Conservation (phyloP, 164 flowering plant genomes). For the Tetracentron sinense region DNA sequence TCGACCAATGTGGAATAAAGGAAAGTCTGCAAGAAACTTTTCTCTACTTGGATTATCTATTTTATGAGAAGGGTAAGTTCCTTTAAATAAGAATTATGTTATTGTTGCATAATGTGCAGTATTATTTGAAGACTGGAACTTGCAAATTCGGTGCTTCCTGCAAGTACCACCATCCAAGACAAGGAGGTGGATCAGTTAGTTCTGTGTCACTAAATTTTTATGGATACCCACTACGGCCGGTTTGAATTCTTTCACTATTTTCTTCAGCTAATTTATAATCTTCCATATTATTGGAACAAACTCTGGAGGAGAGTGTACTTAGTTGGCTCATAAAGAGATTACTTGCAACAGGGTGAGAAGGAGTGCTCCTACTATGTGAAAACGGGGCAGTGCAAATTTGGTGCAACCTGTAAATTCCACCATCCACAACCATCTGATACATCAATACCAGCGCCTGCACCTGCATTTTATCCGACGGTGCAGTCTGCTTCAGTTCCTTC, state of each 20-base stretch:
- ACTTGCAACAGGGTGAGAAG: slow-evolving; percentile 67
- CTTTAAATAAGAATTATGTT: neutral
- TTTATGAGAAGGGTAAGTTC: neutral
- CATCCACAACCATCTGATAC: slow-evolving; percentile 67
- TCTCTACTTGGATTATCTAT: neutral
- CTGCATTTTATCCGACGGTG: slow-evolving; percentile 45
- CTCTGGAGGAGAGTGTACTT: neutral
- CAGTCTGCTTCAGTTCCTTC: slow-evolving; percentile 62
- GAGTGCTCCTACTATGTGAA: slow-evolving; percentile 87
- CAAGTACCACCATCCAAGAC: slow-evolving; percentile 91
- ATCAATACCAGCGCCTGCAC: slow-evolving; percentile 44
- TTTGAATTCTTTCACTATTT: slow-evolving; percentile 27
- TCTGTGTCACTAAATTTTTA: slow-evolving; percentile 55
- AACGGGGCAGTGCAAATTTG: slow-evolving; percentile 94
- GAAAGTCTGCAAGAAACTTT: neutral
- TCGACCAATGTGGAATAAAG: too few relatives aligned
- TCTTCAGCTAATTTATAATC: neutral
- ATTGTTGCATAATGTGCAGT: slow-evolving; percentile 41
- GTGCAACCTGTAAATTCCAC: slow-evolving; percentile 87
- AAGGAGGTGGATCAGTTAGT: slow-evolving; percentile 49
- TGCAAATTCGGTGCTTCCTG: slow-evolving; percentile 94
- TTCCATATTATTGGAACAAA: neutral
- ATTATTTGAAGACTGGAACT: slow-evolving; percentile 77
- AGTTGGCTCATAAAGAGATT: neutral
- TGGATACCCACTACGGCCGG: slow-evolving; percentile 93